Conservation (phyloP, 1,284 basidiomycete species). For the Cutaneotrichosporon sp. region DNA sequence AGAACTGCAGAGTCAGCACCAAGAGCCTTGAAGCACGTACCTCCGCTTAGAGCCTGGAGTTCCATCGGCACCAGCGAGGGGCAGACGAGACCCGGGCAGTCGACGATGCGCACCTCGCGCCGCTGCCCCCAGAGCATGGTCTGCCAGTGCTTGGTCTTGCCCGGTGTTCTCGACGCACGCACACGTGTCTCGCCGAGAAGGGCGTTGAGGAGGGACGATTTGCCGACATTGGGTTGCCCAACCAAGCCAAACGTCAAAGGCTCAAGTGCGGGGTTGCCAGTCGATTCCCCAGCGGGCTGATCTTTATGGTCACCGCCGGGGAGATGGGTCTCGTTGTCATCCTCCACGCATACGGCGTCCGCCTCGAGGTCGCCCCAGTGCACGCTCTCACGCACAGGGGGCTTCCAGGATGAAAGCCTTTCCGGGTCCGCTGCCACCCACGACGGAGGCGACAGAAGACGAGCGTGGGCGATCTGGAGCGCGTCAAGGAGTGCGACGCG, state of each 20-base stretch:
- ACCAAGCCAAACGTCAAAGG: constrained; percentile 80
- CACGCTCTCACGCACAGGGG: constrained; percentile 64
- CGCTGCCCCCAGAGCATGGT: constrained; percentile 76
- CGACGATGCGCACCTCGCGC: constrained; percentile 73
- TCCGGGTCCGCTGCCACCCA: constrained; percentile 60
- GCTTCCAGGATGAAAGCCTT: constrained; percentile 66
- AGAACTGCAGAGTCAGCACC: constrained; percentile 60
- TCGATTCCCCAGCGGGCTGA: constrained; percentile 20
- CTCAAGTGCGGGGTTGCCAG: constrained; percentile 55
- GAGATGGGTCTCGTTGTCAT: constrained; percentile 19
- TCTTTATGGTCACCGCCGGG: constrained; percentile 35
- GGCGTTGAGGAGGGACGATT: constrained; percentile 86
- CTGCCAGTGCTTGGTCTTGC: constrained; percentile 95
- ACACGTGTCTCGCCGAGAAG: constrained; percentile 80
- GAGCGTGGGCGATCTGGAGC: constrained; percentile 66
- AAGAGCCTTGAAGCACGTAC: constrained; percentile 23
- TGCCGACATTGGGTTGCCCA: constrained; percentile 94
- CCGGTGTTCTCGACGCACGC: constrained; percentile 82
- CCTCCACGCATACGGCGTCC: constrained; percentile 42
- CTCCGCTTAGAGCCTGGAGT: constrained; percentile 62
- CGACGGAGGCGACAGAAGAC: constrained; percentile 69
- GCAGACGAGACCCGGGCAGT: constrained; percentile 83
- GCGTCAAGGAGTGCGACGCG: constrained; percentile 64
- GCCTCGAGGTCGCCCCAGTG: constrained; percentile 65
- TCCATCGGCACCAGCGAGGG: constrained; percentile 77